Evolutionary conservation across 2,329 filamentous ascomycete genomes (phyloP).

Genomic region (Monilinia vaccinii-corymbosi): DNA sequence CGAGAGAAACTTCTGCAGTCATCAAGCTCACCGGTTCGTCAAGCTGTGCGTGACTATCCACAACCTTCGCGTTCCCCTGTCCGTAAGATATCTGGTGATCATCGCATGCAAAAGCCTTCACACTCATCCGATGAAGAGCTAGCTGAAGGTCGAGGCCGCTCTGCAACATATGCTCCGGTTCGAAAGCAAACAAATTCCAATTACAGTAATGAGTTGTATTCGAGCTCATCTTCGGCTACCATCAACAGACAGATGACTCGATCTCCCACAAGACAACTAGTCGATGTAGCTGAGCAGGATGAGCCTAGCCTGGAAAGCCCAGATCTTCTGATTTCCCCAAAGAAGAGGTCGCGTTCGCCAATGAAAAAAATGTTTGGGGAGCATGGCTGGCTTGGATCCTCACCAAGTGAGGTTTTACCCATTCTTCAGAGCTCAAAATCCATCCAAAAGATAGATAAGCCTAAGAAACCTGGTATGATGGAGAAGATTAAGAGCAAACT

Average conservation of each 20-base stretch:
- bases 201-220: not conserved
- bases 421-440: conserved; percentile 13
- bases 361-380: conserved; percentile 31
- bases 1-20: not conserved
- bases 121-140: not conserved
- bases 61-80: not conserved
- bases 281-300: conserved; percentile 16
- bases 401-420: conserved; percentile 16
- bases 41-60: not conserved
- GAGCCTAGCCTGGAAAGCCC: conserved; percentile 8
- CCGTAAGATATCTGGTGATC: not conserved
- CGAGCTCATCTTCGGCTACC: not conserved
- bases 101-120: not conserved
- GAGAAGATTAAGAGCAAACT: conserved; percentile 25
- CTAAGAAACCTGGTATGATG: conserved; percentile 23
- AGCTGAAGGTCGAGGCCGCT: not conserved
- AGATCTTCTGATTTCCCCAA: conserved; percentile 12
- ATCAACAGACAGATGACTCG: conserved; percentile 13
- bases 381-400: conserved; percentile 26
- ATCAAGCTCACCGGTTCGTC: not conserved
- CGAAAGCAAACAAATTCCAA: not conserved
- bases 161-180: not conserved
- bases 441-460: not conserved
- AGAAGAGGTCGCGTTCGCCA: conserved; percentile 27
- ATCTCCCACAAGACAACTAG: conserved; percentile 15